phyloP scores from a whole-genome alignment of 2,329 filamentous ascomycete species.

The Lecanicillium sp. region DNA sequence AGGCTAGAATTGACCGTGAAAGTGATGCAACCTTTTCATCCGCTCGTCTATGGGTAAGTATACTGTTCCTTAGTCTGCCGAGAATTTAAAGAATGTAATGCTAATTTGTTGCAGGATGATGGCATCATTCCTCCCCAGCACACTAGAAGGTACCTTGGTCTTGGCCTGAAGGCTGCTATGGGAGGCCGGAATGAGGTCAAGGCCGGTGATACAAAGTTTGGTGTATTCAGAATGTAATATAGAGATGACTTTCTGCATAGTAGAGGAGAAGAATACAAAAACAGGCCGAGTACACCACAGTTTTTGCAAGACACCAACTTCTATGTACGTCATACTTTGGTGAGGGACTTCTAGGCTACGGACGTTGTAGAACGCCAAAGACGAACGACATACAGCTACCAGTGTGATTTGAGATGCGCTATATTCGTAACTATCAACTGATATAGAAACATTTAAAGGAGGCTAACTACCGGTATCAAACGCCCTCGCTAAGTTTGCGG shows the following conservation, averaged over 20 bases:
- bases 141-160: slow-evolving; percentile 61
- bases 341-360: too few relatives aligned
- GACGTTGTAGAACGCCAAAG: too few relatives aligned
- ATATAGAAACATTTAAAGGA: slow-evolving; percentile 1
- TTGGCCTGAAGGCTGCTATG: slow-evolving; percentile 65
- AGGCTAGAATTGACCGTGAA: slow-evolving; percentile 78
- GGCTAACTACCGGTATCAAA: slow-evolving; percentile 5
- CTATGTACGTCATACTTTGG: too few relatives aligned
- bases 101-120: slow-evolving; percentile 49
- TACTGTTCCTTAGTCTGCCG: neutral
- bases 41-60: slow-evolving; percentile 74
- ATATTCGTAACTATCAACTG: neutral
- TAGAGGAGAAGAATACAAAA: neutral
- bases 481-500: slow-evolving; percentile 3
- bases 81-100: neutral
- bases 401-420: too few relatives aligned
- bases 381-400: too few relatives aligned
- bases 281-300: too few relatives aligned
- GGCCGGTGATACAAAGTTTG: slow-evolving; percentile 60
- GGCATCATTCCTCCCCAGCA: slow-evolving; percentile 73
- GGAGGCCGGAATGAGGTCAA: slow-evolving; percentile 56
- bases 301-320: too few relatives aligned
- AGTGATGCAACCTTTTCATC: slow-evolving; percentile 84
- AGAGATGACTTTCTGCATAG: neutral
- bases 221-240: slow-evolving; percentile 71